Conservation (phyloP, 345 rosid species). For the Dovyalis caffra region DNA sequence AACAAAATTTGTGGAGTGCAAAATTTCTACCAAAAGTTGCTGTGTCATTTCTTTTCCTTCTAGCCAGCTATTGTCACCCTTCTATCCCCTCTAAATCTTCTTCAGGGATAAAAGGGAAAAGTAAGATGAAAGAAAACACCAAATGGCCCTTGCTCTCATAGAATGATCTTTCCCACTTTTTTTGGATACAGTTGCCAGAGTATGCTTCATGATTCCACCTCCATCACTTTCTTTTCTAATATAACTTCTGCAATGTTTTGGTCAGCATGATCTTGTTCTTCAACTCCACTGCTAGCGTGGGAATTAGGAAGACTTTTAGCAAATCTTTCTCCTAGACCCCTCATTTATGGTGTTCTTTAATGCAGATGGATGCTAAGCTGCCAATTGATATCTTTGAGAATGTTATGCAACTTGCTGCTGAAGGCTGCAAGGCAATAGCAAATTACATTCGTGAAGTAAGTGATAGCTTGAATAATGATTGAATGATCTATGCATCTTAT, state of each 20-base stretch:
- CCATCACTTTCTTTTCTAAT: not conserved
- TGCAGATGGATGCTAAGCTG: slow-evolving; percentile 91
- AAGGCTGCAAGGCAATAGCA: slow-evolving; percentile 91
- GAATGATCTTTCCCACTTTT: too few relatives aligned
- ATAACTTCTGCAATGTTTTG: too few relatives aligned
- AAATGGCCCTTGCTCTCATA: too few relatives aligned
- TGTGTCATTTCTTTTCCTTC: not conserved
- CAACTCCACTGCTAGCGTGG: not conserved
- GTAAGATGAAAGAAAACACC: too few relatives aligned
- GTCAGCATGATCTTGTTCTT: not conserved
- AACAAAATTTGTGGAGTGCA: not conserved
- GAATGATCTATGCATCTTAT: not conserved
- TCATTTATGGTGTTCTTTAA: not conserved
- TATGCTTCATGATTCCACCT: not conserved
- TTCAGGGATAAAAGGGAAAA: too few relatives aligned
- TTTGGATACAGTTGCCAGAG: too few relatives aligned
- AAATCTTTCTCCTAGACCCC: not conserved
- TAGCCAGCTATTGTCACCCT: not conserved
- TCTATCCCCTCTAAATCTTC: too few relatives aligned
- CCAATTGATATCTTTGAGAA: slow-evolving; percentile 74
- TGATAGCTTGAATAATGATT: not conserved
- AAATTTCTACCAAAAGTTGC: too few relatives aligned
- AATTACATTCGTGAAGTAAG: slow-evolving; percentile 68
- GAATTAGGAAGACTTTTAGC: not conserved
- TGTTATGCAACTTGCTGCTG: slow-evolving; percentile 76